Evolutionary conservation across 2,329 filamentous ascomycete genomes (phyloP).

Genomic region (Apiospora sp.): DNA sequence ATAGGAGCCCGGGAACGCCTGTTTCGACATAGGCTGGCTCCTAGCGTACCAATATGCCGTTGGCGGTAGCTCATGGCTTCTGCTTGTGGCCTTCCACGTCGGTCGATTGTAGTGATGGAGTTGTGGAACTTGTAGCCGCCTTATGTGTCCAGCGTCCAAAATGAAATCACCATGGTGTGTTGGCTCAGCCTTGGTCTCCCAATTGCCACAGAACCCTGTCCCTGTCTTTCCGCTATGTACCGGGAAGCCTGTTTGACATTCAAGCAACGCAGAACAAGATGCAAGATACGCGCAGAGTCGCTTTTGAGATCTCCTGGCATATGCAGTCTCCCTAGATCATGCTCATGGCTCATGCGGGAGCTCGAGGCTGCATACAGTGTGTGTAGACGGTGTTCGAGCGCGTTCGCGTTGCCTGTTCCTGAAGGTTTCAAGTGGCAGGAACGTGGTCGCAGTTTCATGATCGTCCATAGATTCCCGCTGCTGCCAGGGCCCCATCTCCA

Average conservation of each 20-base stretch:
- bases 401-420: not conserved
- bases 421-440: conserved; percentile 13
- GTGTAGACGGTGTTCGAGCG: not conserved
- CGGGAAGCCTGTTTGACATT: not conserved
- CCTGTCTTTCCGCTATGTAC: not conserved
- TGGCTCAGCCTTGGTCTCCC: conserved; percentile 1
- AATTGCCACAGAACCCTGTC: conserved; percentile 1
- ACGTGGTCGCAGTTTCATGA: conserved; percentile 20
- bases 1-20: not conserved
- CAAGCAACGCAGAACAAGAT: not conserved
- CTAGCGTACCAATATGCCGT: not conserved
- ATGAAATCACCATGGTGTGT: conserved; percentile 13
- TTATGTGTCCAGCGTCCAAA: conserved; percentile 14
- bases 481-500: conserved; percentile 8
- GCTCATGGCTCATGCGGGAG: conserved; percentile 2
- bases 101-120: not conserved
- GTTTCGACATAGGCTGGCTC: not conserved
- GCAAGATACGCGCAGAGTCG: conserved; percentile 18
- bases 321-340: conserved; percentile 10
- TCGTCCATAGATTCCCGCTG: conserved; percentile 17
- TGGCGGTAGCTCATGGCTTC: not conserved
- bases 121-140: not conserved
- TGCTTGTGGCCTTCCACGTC: not conserved
- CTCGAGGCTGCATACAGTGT: conserved; percentile 15
- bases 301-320: conserved; percentile 15